Base-by-base conservation (phyloP, 2,329 filamentous ascomycete species). In the Byssothecium circinans region DNA sequence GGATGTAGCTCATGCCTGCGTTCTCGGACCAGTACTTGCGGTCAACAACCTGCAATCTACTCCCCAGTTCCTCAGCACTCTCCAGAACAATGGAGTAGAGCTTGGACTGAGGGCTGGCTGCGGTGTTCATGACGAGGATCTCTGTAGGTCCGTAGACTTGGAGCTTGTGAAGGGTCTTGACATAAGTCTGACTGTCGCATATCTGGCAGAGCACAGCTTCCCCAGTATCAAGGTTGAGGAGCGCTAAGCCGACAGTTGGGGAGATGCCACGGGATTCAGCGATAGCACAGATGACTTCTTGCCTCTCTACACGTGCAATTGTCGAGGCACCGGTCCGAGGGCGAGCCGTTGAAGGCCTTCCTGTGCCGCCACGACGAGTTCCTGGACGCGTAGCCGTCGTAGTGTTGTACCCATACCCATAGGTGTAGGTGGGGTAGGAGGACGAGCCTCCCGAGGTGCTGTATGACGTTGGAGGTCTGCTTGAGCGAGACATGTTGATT, bases 181-280 rank as follows among this genome's bases (percentile, higher is more conserved):
- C 85, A 66, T 95, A 97, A 27, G 91, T 95, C 67, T 96, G 91
- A 47, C 86, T 95, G 69, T 97, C 92, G 64, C 87, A 91, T 54
- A 97, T 92, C 63, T 96, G 90, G 64, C 89, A 95, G 32, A 97
- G 79, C 22, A 91, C 83, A 14, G 84, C 88, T 71, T 96, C 90
- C 32, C 87, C 88, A 2, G 89, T 91, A 34, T 89, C 86, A 2
- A 95, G 78, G 62, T 97, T 95, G 64, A 96, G 78, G 63, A 96
- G 91, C 2, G 90, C 89, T 33, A 96, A 77, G 1, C 92, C 91
- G 2, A 97, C 86, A 0, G 85, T 87, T 0, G 91, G 90, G 18
- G 88, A 86, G 4, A 96, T 82, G 4, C 90, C 90, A n/a, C 91
- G 86, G 35, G 89, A 90, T 68, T 96, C 91, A 60, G 84, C 89